Conservation (phyloP, 345 rosid species). For the Eutrema heterophyllum region DNA sequence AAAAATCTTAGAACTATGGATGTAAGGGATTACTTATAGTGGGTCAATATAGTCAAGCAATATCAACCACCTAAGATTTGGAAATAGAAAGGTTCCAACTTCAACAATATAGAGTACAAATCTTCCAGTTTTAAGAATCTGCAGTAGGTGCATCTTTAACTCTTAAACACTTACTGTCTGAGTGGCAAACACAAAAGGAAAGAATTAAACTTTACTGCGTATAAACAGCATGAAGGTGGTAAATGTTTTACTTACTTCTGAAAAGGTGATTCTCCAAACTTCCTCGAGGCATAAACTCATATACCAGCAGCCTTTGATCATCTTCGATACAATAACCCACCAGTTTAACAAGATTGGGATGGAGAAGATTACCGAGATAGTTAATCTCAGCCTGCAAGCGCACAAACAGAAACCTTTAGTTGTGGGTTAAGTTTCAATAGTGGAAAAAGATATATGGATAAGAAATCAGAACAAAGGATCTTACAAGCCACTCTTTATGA, state of each 20-base stretch:
- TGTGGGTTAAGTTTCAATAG: background rate
- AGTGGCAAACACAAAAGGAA: background rate
- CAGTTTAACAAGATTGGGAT: slow-evolving; percentile 53
- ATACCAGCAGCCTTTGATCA: slow-evolving; percentile 58
- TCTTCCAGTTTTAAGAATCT: background rate
- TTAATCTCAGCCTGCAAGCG: slow-evolving; percentile 68
- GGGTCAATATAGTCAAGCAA: background rate
- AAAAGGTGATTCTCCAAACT: slow-evolving; percentile 70
- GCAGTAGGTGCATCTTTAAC: background rate
- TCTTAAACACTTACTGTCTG: background rate
- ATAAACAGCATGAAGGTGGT: background rate
- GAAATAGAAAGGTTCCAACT: background rate
- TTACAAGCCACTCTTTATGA: slow-evolving; percentile 98
- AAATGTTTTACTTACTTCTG: slow-evolving; percentile 37
- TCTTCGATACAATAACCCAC: slow-evolving; percentile 62
- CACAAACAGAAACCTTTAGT: slow-evolving; percentile 8
- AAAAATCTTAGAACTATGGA: background rate
- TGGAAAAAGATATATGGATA: background rate
- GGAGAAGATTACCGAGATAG: slow-evolving; percentile 59
- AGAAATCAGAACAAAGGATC: slow-evolving; percentile 18
- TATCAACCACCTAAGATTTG: background rate
- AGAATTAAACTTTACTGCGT: background rate
- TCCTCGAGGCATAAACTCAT: slow-evolving; percentile 72
- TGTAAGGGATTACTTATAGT: background rate
- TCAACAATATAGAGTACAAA: background rate